phyloP scores from a whole-genome alignment of 2,329 filamentous ascomycete species.

The Cladosporium sp. region DNA sequence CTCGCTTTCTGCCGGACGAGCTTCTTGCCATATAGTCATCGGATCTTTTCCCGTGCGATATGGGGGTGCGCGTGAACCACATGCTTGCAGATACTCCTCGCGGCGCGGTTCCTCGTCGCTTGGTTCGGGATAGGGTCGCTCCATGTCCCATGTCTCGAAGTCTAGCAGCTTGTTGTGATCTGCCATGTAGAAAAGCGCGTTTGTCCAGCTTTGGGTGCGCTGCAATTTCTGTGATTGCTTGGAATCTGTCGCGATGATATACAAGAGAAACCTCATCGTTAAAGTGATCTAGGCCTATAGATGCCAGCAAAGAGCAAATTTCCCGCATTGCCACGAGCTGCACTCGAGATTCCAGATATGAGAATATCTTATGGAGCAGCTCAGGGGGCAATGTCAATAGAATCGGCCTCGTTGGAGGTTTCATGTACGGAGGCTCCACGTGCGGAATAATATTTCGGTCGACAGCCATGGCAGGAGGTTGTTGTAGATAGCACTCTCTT shows the following conservation, averaged over 20 bases:
- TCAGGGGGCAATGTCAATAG: neutral
- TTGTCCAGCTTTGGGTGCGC: neutral
- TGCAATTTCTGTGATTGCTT: neutral
- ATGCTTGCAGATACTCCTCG: too few species aligned
- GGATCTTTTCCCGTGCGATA: too few species aligned
- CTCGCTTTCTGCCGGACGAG: neutral
- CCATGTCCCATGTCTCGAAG: neutral
- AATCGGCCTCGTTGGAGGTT: neutral
- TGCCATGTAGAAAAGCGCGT: neutral
- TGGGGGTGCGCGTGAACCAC: too few species aligned
- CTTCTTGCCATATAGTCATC: neutral
- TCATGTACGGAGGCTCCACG: neutral
- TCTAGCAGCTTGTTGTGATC: neutral
- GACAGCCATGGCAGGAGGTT: neutral
- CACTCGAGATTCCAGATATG: neutral
- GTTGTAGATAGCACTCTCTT: neutral
- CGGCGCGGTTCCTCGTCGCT: neutral
- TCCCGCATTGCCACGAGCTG: neutral
- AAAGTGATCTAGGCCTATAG: neutral
- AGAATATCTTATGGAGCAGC: constrained; percentile 1
- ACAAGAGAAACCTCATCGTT: neutral
- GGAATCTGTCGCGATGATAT: neutral
- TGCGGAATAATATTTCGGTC: neutral
- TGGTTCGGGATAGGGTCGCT: neutral
- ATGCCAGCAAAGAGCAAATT: neutral